Conservation (phyloP, 805 yeast genomes). For the Middelhovenomyces tepae region DNA sequence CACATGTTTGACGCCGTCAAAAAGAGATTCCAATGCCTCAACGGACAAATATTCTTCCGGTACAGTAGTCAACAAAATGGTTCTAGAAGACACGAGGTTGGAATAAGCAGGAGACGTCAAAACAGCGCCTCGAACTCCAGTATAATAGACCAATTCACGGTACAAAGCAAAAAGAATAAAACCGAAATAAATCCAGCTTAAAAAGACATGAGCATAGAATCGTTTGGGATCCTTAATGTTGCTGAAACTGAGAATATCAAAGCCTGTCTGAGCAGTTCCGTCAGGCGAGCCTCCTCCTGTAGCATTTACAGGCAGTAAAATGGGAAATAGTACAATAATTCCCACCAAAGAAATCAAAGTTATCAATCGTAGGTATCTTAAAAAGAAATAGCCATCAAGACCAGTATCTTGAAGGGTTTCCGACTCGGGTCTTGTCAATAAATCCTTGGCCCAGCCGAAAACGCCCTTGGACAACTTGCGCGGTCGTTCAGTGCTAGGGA, state of each 20-base stretch:
- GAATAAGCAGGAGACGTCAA: conserved; percentile 78
- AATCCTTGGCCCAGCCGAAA: conserved; percentile 57
- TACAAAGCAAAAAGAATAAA: conserved; percentile 61
- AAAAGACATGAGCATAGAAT: conserved; percentile 78
- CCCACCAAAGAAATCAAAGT: conserved; percentile 47
- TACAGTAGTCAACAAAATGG: conserved; percentile 76
- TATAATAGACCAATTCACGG: conserved; percentile 72
- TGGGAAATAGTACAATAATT: conserved; percentile 45
- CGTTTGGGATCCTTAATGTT: conserved; percentile 55
- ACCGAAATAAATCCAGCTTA: conserved; percentile 75
- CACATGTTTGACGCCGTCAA: conserved; percentile 73
- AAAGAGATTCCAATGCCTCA: conserved; percentile 61
- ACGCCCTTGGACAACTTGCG: conserved; percentile 65
- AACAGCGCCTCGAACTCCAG: conserved; percentile 67
- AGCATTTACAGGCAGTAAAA: conserved; percentile 80
- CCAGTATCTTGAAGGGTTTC: conserved; percentile 83
- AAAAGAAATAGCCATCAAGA: conserved; percentile 86
- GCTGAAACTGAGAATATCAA: conserved; percentile 69
- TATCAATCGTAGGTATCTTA: conserved; percentile 63
- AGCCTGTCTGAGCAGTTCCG: conserved; percentile 54
- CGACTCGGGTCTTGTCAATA: conserved; percentile 59
- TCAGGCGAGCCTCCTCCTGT: conserved; percentile 34
- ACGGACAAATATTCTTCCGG: conserved; percentile 69
- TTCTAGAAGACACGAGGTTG: conserved; percentile 62
- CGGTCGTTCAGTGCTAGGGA: conserved; percentile 40